phyloP scores from a whole-genome alignment of 371 early-diverging fungal species.

The Haplosporangium sp. region DNA sequence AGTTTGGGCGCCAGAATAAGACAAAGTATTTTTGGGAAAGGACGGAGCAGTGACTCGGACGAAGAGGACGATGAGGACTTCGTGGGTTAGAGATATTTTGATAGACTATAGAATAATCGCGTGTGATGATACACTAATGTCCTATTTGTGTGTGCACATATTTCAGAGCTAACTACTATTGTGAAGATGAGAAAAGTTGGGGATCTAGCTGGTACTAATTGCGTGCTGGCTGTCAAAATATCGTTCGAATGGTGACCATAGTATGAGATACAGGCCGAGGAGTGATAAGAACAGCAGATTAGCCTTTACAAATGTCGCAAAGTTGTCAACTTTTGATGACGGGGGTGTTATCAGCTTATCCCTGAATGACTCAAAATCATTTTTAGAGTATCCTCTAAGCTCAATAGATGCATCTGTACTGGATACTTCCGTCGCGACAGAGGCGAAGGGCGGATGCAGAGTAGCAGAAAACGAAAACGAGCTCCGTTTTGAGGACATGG shows the following conservation, averaged over 20 bases:
- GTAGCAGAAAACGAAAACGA: conserved; percentile 7
- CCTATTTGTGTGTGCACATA: not conserved
- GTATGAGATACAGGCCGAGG: no score
- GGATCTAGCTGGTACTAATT: no score
- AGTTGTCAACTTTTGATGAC: not conserved
- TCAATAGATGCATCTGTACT: not conserved
- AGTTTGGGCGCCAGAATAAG: conserved; percentile 23
- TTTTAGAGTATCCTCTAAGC: no score
- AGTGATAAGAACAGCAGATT: no score
- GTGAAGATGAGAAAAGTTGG: no score
- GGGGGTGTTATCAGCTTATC: no score
- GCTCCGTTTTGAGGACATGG: conserved; percentile 19
- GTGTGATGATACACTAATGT: not conserved
- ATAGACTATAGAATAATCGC: not conserved
- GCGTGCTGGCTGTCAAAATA: no score
- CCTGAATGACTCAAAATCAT: no score
- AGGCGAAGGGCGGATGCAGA: no score
- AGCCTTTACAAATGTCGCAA: no score
- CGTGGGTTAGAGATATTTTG: not conserved
- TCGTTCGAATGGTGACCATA: no score
- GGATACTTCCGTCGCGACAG: not conserved
- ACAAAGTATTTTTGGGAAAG: conserved; percentile 22
- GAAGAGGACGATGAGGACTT: conserved; percentile 7
- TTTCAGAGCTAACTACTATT: no score
- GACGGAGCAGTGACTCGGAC: conserved; percentile 5